phyloP scores from a whole-genome alignment of 768 basidiomycete species.

The Hydnomerulius pinastri region DNA sequence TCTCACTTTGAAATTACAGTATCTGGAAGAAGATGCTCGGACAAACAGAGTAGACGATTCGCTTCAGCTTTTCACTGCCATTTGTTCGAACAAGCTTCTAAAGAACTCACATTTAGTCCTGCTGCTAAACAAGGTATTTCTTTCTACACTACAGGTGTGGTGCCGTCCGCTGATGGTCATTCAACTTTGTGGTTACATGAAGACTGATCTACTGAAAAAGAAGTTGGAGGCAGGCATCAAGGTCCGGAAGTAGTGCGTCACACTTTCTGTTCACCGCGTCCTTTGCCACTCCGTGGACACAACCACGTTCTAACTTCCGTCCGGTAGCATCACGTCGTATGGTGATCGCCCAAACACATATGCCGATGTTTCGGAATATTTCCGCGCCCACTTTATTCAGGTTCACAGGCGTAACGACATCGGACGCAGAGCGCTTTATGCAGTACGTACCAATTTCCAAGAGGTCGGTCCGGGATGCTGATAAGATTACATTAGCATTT shows the following conservation, averaged over 20 bases:
- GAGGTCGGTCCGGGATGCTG: conserved; percentile 8
- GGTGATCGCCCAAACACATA: conserved; percentile 71
- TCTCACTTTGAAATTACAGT: conserved; percentile 48
- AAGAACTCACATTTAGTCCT: conserved; percentile 73
- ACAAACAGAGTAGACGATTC: conserved; percentile 84
- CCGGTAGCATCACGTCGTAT: conserved; percentile 70
- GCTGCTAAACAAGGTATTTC: conserved; percentile 72
- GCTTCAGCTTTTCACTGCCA: conserved; percentile 70
- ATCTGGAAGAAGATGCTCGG: conserved; percentile 78
- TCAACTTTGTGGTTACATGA: conserved; percentile 6
- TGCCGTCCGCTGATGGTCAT: conserved; percentile 9
- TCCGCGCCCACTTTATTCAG: conserved; percentile 82
- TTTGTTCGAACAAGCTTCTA: conserved; percentile 76
- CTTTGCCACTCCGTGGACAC: background rate
- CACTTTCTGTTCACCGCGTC: conserved; percentile 2
- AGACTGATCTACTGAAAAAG: conserved; percentile 73
- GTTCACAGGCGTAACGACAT: conserved; percentile 69
- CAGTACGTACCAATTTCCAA: conserved; percentile 47
- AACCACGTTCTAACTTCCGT: background rate
- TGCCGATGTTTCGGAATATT: conserved; percentile 73
- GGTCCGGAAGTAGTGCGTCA: conserved; percentile 75
- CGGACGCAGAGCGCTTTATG: conserved; percentile 59
- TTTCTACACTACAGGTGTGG: conserved; percentile 7
- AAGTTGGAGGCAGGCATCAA: conserved; percentile 69
- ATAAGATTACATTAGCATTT: conserved; percentile 50